Percentiles rank a stretch among this genome's conserved stretches.
Evolutionary conservation across 1,139 yeast genomes (phyloP).

Genomic region (Kodamaea anthophila): DNA sequence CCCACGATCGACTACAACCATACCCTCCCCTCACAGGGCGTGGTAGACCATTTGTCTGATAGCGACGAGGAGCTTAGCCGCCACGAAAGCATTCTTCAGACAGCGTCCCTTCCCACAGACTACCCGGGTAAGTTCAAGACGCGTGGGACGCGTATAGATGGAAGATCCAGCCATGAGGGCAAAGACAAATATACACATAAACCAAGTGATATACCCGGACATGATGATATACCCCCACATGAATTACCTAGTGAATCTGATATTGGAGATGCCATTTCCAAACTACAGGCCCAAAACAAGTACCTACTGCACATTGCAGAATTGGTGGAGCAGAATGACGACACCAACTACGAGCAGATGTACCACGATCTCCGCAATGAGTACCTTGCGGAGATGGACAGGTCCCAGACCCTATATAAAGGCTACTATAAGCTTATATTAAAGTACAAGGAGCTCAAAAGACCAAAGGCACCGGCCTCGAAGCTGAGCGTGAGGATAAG

Average conservation of each 20-base stretch:
- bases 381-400: slow-evolving; percentile 25
- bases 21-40: slow-evolving; percentile 16
- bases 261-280: slow-evolving; percentile 7
- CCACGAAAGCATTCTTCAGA: too few species aligned
- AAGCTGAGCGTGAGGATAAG: slow-evolving; percentile 3
- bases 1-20: slow-evolving; percentile 35
- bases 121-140: background rate
- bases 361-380: slow-evolving; percentile 29
- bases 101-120: background rate
- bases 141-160: too few species aligned
- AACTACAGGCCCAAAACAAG: slow-evolving; percentile 17
- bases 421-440: slow-evolving; percentile 36
- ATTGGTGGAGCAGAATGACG: slow-evolving; percentile 13
- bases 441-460: slow-evolving; percentile 27
- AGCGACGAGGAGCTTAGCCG: background rate
- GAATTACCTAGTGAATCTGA: too few species aligned
- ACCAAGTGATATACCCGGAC: too few species aligned
- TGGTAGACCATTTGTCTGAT: slow-evolving; percentile 14
- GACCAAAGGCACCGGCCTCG: background rate
- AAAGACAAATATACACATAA: too few species aligned
- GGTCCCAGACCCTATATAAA: slow-evolving; percentile 25
- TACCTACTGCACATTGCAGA: slow-evolving; percentile 19
- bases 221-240: too few species aligned
- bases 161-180: too few species aligned
- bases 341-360: slow-evolving; percentile 9